Evolutionary conservation across 192 early-diverging fungal genomes (phyloP), one percentile per base, ranked within the genome.

Genomic region (Dissophora globulifera): DNA sequence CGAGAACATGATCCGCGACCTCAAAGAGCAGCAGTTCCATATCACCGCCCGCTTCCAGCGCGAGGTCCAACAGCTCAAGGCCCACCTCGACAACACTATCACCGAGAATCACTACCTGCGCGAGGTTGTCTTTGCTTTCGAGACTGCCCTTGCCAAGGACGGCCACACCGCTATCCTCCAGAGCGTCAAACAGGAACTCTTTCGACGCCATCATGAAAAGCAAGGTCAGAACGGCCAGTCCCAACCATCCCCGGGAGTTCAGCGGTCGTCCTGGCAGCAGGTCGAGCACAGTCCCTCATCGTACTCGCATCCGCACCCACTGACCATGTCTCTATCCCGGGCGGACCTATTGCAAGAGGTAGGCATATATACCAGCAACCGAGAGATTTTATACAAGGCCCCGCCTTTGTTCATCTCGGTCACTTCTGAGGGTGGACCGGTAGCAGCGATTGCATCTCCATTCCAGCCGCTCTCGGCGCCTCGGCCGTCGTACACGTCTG

Each of bases 1-100:
- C 1, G 94, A 96, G 78, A 85, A 82, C 38, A 82, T 86, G 32
- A 90, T 94, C 47, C 71, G 84, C 62, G 84, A 84, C 27, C 81
- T 93, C 31, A 83, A 87, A 17, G 86, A 90, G 23, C 85, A 82
- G 46, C 81, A 83, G 42, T 68, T 86, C 52, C 71, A 72, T 32
- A 67, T 82, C 25, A 41, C 47, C 10, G 50, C 59, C 13, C 58
- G 63, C 23, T 65, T 60, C 52, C 76, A 79, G 42, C 69, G 58
- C 30, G 86, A 84, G 45, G 29, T 74, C 6, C 23, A 67, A 11
- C 30, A 70, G 11, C 49, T 67, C 29, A 80, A 65, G 17, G 33
- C 50, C 10, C 49, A 58, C 8, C 26, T 70, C 17, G 79, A 81
- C 45, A 19, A 51, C 1, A 64, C 69, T 29, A 42, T 74, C 2